Percentiles rank a stretch among this genome's conserved stretches.
phyloP scores from a whole-genome alignment of 495 filamentous ascomycete species.

The Penicillium silybi region DNA sequence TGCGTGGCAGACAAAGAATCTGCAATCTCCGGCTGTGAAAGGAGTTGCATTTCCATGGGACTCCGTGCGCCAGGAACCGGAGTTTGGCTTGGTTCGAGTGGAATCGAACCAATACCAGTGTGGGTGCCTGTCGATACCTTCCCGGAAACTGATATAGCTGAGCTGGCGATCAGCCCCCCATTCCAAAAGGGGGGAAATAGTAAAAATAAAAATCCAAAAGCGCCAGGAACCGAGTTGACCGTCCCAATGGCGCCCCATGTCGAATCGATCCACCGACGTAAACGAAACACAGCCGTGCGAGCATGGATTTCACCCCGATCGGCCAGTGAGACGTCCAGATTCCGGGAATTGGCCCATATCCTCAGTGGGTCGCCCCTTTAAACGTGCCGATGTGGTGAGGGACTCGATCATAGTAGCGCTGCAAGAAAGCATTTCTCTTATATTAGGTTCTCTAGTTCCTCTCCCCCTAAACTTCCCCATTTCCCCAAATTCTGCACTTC shows the following conservation, averaged over 20 bases:
- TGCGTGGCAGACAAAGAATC: background rate
- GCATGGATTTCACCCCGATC: constrained; percentile 5
- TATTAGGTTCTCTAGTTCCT: background rate
- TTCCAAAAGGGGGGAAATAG: background rate
- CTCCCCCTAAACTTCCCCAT: background rate
- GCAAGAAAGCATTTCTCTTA: background rate
- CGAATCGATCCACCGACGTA: constrained; percentile 13
- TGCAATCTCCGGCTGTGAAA: background rate
- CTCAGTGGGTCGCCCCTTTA: constrained; percentile 19
- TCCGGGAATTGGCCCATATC: background rate
- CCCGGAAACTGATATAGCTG: background rate
- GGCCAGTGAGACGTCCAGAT: constrained; percentile 2
- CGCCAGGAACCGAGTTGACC: background rate
- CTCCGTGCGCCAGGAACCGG: constrained; percentile 11
- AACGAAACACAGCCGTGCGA: constrained; percentile 22
- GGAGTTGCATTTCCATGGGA: constrained; percentile 4
- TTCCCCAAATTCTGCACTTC: background rate
- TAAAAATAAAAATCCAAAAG: too few species aligned
- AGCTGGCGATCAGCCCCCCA: background rate
- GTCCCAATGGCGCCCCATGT: constrained; percentile 9
- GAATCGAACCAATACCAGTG: background rate
- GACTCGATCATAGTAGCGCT: background rate
- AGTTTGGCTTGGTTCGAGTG: background rate
- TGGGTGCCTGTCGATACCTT: constrained; percentile 29
- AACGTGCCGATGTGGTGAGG: constrained; percentile 4